A percentile compares a stretch with the other conserved stretches of the same genome.
Conservation (phyloP, 305 asterid species). For the Lippia alba region DNA sequence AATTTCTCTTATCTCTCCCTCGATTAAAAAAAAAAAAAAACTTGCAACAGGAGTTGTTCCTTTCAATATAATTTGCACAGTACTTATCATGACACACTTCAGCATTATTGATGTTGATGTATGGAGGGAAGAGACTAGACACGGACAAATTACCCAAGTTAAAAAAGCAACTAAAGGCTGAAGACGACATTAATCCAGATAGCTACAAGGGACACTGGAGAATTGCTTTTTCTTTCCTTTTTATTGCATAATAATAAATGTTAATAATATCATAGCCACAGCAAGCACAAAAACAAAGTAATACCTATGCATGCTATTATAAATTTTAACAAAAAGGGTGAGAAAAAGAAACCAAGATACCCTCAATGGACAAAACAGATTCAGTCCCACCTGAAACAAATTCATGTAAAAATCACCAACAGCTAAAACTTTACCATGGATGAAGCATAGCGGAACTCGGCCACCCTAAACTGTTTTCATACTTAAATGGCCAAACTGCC, state of each 20-base stretch:
- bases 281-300: slow-evolving; percentile 4
- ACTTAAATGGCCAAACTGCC: slow-evolving; percentile 8
- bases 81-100: slow-evolving; percentile 12
- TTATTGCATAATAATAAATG: background rate
- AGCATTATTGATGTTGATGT: background rate
- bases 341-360: background rate
- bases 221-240: too few relatives aligned
- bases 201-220: too few relatives aligned
- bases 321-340: background rate
- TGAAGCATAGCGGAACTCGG: background rate
- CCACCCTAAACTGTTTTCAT: slow-evolving; percentile 17
- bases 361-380: slow-evolving; percentile 9
- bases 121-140: background rate
- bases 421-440: slow-evolving; percentile 31
- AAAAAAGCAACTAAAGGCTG: too few relatives aligned
- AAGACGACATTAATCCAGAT: too few relatives aligned
- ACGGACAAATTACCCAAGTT: background rate
- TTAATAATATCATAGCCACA: background rate
- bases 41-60: slow-evolving; percentile 10
- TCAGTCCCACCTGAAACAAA: slow-evolving; percentile 8
- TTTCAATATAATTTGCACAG: slow-evolving; percentile 12
- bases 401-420: slow-evolving; percentile 23
- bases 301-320: background rate
- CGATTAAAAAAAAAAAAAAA: too few relatives aligned
- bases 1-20: too few relatives aligned